These are phyloP conservation scores for Ceratocystis papillata DNA, from an alignment of 2,329 filamentous ascomycete genomes.

Conservation along the genomic window DNA sequence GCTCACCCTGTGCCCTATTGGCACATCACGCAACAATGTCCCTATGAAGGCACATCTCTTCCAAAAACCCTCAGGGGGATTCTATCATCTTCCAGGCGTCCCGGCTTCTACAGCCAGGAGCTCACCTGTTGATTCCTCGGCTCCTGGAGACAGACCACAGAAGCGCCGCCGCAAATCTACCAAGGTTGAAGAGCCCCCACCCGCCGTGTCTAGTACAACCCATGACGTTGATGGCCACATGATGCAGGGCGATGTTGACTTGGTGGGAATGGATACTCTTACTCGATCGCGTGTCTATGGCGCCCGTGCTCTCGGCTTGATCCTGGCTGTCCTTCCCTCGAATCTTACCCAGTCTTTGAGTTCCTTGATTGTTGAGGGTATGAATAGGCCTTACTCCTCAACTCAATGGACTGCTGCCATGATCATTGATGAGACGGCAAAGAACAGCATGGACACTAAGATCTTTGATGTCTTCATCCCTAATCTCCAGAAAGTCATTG, in stretches of 20 bases:
- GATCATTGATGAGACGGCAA: conserved; percentile 80
- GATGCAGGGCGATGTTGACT: conserved; percentile 91
- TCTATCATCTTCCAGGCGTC: conserved; percentile 48
- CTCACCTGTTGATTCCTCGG: conserved; percentile 39
- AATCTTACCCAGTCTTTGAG: conserved; percentile 45
- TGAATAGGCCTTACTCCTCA: conserved; percentile 67
- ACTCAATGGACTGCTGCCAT: conserved; percentile 76
- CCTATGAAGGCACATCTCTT: conserved; percentile 85
- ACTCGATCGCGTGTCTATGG: conserved; percentile 82
- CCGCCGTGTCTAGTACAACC: conserved; percentile 45
- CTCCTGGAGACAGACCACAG: conserved; percentile 50
- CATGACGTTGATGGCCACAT: conserved; percentile 98
- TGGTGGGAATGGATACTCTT: conserved; percentile 81
- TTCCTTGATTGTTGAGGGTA: conserved; percentile 49
- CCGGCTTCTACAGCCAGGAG: conserved; percentile 1
- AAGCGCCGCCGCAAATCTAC: conserved; percentile 75
- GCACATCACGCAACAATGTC: conserved; percentile 78
- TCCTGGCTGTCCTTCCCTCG: conserved; percentile 67
- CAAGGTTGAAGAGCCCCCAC: conserved; percentile 60
- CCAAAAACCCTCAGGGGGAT: conserved; percentile 82
- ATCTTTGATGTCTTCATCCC: conserved; percentile 48
- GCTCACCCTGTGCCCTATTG: conserved; percentile 80
- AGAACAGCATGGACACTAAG: conserved; percentile 38
- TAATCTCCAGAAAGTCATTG: conserved; percentile 63
- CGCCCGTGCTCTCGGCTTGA: conserved; percentile 71